Evolutionary conservation across 768 basidiomycete species (phyloP).

Genomic region (Suillus plorans): DNA sequence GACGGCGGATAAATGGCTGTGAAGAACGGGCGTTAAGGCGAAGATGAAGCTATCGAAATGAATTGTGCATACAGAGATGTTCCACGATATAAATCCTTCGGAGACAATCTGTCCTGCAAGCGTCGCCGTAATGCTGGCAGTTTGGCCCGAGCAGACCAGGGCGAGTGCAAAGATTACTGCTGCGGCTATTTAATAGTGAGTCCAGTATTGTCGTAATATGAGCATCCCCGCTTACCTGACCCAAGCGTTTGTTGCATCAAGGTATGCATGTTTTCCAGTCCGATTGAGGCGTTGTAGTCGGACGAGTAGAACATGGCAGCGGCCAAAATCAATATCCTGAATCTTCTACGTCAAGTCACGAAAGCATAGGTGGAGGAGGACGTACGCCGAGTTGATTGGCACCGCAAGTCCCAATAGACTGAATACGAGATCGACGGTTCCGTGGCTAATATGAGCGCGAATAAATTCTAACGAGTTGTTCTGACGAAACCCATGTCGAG

Average conservation of each 20-base stretch:
- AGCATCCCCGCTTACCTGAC: conserved; percentile 23
- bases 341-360: background rate
- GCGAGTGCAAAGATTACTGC: conserved; percentile 49
- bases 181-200: conserved; percentile 10
- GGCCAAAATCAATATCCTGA: conserved; percentile 40
- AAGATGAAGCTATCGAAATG: background rate
- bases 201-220: background rate
- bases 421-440: conserved; percentile 44
- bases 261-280: conserved; percentile 42
- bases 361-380: background rate
- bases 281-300: conserved; percentile 25
- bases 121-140: conserved; percentile 50
- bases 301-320: conserved; percentile 12
- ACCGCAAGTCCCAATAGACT: conserved; percentile 46
- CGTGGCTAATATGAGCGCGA: conserved; percentile 40
- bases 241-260: conserved; percentile 42
- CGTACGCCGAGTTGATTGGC: conserved; percentile 43
- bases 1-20: conserved; percentile 37
- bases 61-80: conserved; percentile 31
- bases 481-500: conserved; percentile 21
- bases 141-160: conserved; percentile 46
- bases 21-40: background rate
- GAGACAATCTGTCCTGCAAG: conserved; percentile 48
- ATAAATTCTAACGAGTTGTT: conserved; percentile 37
- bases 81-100: conserved; percentile 51